These are phyloP conservation scores for Grigorovia transvaalensis DNA, from an alignment of 805 yeast genomes.

Conservation along the genomic window DNA sequence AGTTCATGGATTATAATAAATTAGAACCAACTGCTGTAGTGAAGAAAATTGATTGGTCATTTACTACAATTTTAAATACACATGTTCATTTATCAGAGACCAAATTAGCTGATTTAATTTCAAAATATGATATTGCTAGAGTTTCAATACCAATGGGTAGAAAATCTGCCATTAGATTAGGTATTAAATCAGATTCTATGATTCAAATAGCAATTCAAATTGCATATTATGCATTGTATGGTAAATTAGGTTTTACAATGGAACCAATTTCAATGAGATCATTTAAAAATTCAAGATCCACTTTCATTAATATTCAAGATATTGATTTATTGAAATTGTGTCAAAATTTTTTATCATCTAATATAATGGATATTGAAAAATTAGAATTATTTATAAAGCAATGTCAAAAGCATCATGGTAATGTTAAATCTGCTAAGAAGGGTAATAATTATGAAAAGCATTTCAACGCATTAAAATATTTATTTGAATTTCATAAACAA, in stretches of 20 bases:
- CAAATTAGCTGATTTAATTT: conserved; percentile 71
- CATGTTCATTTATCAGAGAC: conserved; percentile 78
- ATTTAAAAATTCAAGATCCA: conserved; percentile 61
- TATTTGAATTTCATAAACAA: conserved; percentile 33
- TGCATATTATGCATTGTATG: conserved; percentile 83
- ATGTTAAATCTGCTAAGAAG: conserved; percentile 40
- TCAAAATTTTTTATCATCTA: conserved; percentile 50
- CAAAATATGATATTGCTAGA: conserved; percentile 69
- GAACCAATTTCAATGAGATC: conserved; percentile 80
- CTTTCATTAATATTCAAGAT: conserved; percentile 55
- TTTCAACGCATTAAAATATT: conserved; percentile 50
- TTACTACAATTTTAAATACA: conserved; percentile 30
- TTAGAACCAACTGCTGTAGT: conserved; percentile 9
- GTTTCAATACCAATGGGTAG: conserved; percentile 69
- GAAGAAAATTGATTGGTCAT: conserved; percentile 29
- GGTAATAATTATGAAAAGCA: conserved; percentile 71
- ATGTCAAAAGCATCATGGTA: conserved; percentile 40
- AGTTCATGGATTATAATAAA: conserved; percentile 6
- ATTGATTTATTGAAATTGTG: conserved; percentile 41
- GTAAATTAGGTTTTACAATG: conserved; percentile 77
- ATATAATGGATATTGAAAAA: conserved; percentile 36
- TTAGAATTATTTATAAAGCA: conserved; percentile 36
- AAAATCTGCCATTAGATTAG: conserved; percentile 65
- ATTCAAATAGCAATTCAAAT: conserved; percentile 86
- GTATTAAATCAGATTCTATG: conserved; percentile 80